A percentile compares a stretch with the other conserved stretches of the same genome.
Evolutionary conservation across 352 stramenopile genomes (phyloP).

Genomic region (Phytophthora tubulina): DNA sequence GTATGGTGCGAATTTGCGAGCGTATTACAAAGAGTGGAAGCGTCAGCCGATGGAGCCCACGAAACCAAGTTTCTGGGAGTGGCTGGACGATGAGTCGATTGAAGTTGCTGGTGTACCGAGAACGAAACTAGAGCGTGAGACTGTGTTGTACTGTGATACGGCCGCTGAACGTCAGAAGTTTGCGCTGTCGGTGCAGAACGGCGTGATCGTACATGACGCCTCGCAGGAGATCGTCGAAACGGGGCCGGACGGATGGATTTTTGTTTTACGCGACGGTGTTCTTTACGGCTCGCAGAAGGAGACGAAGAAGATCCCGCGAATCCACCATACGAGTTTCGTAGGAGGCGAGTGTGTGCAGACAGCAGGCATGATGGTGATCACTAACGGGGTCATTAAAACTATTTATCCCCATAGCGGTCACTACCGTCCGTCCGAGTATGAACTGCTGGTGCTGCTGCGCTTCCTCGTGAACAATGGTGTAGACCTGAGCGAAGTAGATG

Average conservation of each 20-base stretch:
- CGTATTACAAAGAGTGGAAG: slow-evolving; percentile 98
- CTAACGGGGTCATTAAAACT: slow-evolving; percentile 90
- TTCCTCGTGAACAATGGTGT: slow-evolving; percentile 94
- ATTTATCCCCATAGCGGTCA: slow-evolving; percentile 98
- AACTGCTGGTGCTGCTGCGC: slow-evolving; percentile 94
- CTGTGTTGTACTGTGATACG: slow-evolving; percentile 95
- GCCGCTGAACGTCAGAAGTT: slow-evolving; percentile 92
- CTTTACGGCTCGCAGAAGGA: slow-evolving; percentile 96
- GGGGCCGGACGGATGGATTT: slow-evolving; percentile 96
- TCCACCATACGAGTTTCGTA: slow-evolving; percentile 98
- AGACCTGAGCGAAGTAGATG: slow-evolving; percentile 89
- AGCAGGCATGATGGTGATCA: slow-evolving; percentile 96
- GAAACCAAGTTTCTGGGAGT: slow-evolving; percentile 90
- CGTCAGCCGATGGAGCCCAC: slow-evolving; percentile 69
- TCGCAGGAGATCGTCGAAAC: slow-evolving; percentile 89
- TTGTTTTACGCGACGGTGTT: slow-evolving; percentile 95
- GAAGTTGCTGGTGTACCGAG: slow-evolving; percentile 90
- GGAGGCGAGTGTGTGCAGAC: slow-evolving; percentile 96
- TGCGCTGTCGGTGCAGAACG: slow-evolving; percentile 78
- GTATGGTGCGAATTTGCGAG: slow-evolving; percentile 97
- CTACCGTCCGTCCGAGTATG: slow-evolving; percentile 96
- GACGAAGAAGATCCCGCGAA: slow-evolving; percentile 93
- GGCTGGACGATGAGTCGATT: slow-evolving; percentile 88
- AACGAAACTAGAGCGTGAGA: slow-evolving; percentile 95
- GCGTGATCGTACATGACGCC: slow-evolving; percentile 69